A percentile compares a stretch with the other conserved stretches of the same genome.
Evolutionary conservation across 352 stramenopile genomes (phyloP).

Genomic region (Pythium rhizo-oryzae): DNA sequence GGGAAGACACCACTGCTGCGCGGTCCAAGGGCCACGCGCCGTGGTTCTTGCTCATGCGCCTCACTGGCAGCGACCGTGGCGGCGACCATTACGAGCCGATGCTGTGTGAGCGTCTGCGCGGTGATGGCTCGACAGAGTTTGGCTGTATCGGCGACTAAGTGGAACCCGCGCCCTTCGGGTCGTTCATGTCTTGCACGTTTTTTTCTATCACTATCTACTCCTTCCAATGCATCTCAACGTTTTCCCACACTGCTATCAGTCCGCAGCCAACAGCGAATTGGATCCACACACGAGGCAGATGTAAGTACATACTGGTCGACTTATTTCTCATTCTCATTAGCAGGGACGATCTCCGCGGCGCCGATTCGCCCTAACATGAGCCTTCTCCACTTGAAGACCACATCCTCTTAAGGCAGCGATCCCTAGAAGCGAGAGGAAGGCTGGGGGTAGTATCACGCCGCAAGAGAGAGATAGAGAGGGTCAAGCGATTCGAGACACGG

Average conservation of each 20-base stretch:
- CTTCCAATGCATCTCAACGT: constrained; percentile 6
- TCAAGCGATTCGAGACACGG: constrained; percentile 8
- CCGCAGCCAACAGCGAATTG: no score
- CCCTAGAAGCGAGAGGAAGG: neutral
- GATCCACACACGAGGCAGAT: neutral
- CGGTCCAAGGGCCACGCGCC: constrained; percentile 79
- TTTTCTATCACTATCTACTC: constrained; percentile 13
- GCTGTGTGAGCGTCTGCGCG: constrained; percentile 80
- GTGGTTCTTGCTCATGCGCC: constrained; percentile 89
- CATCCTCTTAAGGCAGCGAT: neutral
- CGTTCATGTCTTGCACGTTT: neutral
- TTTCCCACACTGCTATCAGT: neutral
- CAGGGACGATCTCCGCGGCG: neutral
- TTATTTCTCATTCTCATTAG: constrained; percentile 23
- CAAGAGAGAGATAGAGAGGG: neutral
- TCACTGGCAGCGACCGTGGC: constrained; percentile 81
- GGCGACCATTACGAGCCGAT: constrained; percentile 91
- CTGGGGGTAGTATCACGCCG: neutral
- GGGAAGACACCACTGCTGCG: constrained; percentile 42
- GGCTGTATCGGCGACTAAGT: constrained; percentile 78
- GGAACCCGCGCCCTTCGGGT: neutral
- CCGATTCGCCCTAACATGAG: neutral
- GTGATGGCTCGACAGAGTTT: constrained; percentile 84
- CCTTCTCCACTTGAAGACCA: constrained; percentile 1
- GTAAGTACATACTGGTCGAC: constrained; percentile 8